These are phyloP conservation scores for Blastocystis sp. DNA, from an alignment of 352 stramenopile species.

Conservation along the genomic window DNA sequence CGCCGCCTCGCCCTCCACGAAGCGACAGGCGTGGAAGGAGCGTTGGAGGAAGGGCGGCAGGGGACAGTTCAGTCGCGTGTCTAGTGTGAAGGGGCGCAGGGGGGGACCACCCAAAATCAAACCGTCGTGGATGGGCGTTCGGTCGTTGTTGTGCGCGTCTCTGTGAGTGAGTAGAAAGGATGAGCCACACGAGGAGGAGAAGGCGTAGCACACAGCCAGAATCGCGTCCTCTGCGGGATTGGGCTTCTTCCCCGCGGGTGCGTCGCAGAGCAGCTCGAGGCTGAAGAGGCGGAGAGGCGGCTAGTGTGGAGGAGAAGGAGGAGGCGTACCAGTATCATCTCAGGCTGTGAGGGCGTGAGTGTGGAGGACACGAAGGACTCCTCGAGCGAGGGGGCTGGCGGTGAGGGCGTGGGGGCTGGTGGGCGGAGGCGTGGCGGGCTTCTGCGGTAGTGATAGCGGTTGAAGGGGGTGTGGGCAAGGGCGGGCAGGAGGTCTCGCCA, in stretches of 20 bases:
- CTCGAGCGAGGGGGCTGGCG: background rate
- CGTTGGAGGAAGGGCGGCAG: slow-evolving; percentile 27
- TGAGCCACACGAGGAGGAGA: background rate
- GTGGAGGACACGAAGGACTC: background rate
- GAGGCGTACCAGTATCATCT: background rate
- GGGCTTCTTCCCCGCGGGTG: background rate
- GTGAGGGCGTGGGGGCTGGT: background rate
- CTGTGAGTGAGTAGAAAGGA: background rate
- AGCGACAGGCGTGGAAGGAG: slow-evolving; percentile 16
- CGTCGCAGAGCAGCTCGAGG: slow-evolving; percentile 30
- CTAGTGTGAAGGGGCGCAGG: background rate
- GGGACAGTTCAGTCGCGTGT: background rate
- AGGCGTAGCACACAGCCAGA: slow-evolving; percentile 35
- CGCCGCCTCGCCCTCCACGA: slow-evolving; percentile 20
- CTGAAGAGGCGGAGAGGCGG: slow-evolving; percentile 18
- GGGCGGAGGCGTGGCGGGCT: background rate
- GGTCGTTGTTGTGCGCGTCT: slow-evolving; percentile 58
- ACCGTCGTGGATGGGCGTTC: slow-evolving; percentile 28
- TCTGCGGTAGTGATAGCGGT: background rate
- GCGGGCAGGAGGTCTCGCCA: background rate
- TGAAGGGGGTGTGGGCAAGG: background rate
- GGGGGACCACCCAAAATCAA: slow-evolving; percentile 32
- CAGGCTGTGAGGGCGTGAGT: slow-evolving; percentile 20
- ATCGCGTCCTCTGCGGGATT: slow-evolving; percentile 52
- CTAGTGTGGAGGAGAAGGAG: background rate